Percentiles rank a stretch among this genome's conserved stretches.
These are phyloP conservation scores for Conticribra weissflogii DNA, from an alignment of 108 stramenopile species.

Conservation along the genomic window DNA sequence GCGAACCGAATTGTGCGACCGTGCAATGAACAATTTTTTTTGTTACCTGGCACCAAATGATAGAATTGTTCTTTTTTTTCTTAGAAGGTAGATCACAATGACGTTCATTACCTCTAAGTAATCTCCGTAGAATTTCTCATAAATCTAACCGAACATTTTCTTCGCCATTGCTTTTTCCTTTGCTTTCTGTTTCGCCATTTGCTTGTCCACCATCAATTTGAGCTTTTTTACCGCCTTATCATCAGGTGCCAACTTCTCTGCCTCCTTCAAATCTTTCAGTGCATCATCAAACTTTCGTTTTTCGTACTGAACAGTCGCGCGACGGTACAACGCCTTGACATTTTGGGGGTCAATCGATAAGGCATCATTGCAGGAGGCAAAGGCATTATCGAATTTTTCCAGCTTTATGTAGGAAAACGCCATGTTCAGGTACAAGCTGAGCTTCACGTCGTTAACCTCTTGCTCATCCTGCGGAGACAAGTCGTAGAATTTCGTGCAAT, in stretches of 20 bases:
- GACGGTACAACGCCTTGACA: slow-evolving; percentile 59
- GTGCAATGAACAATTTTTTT: too few relatives aligned
- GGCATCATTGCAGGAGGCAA: slow-evolving; percentile 55
- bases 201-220: slow-evolving; percentile 43
- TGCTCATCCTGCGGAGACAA: slow-evolving; percentile 52
- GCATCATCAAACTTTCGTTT: slow-evolving; percentile 62
- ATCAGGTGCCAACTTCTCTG: slow-evolving; percentile 47
- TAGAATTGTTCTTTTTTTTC: too few relatives aligned
- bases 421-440: slow-evolving; percentile 56
- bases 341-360: slow-evolving; percentile 43
- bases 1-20: too few relatives aligned
- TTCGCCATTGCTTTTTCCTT: slow-evolving; percentile 68
- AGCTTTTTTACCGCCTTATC: slow-evolving; percentile 64
- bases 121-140: too few relatives aligned
- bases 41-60: too few relatives aligned
- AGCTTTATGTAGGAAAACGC: slow-evolving; percentile 59
- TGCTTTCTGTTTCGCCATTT: slow-evolving; percentile 52
- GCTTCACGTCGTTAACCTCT: slow-evolving; percentile 55
- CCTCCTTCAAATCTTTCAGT: slow-evolving; percentile 50
- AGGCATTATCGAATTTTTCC: slow-evolving; percentile 56
- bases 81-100: too few relatives aligned
- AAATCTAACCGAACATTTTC: slow-evolving; percentile 66
- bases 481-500: slow-evolving; percentile 62
- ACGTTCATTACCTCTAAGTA: too few relatives aligned
- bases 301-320: slow-evolving; percentile 56